Conservation (phyloP, 371 early-diverging fungal species). For the Mucor lusitanicus region DNA sequence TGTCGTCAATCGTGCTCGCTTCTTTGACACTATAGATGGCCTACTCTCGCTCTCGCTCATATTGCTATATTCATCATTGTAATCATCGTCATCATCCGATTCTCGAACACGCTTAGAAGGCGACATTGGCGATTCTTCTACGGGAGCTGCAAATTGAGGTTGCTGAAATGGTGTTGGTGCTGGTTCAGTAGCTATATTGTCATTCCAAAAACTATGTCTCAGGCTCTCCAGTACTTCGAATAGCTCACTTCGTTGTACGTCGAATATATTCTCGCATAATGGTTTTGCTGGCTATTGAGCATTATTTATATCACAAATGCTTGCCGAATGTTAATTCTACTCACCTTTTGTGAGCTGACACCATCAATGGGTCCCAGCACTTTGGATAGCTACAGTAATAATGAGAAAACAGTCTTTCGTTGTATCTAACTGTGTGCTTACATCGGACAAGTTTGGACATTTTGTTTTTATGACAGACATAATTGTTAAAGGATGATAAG, state of each 20-base stretch:
- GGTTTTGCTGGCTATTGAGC: slow-evolving; percentile 17
- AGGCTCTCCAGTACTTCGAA: slow-evolving; percentile 22
- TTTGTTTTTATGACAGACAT: not conserved
- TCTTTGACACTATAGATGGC: not conserved
- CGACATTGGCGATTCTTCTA: not conserved
- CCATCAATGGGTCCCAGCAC: not conserved
- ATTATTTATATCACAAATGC: not conserved
- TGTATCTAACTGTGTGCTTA: not conserved
- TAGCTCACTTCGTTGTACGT: slow-evolving; percentile 28
- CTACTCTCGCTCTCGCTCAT: not conserved
- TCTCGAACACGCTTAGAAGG: not conserved
- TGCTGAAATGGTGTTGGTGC: not conserved
- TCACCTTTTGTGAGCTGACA: not conserved
- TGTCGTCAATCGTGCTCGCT: not conserved
- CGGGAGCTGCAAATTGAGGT: not conserved
- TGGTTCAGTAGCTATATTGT: not conserved
- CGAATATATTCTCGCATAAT: slow-evolving; percentile 30
- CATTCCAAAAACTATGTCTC: slow-evolving; percentile 21
- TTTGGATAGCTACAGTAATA: not conserved
- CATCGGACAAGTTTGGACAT: not conserved
- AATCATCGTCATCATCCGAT: not conserved
- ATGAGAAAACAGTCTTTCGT: not conserved
- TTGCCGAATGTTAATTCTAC: not conserved
- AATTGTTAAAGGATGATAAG: not conserved
- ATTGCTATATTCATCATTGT: not conserved